These are phyloP conservation scores for Neurospora africana DNA, from an alignment of 495 filamentous ascomycete species.

Conservation along the genomic window DNA sequence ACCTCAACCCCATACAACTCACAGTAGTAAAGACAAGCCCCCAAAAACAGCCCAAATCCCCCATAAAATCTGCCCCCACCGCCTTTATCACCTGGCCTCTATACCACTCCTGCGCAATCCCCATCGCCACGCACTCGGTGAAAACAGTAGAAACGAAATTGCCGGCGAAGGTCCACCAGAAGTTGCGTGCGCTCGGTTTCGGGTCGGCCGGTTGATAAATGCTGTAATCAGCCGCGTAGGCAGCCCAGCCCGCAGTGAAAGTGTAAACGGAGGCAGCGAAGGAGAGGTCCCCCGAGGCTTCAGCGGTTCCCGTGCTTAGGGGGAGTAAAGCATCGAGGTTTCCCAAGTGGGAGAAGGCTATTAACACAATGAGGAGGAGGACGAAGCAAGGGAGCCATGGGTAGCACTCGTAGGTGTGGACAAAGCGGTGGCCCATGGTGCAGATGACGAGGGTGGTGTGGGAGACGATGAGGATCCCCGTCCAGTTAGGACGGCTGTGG, in stretches of 20 bases:
- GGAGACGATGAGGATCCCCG: constrained; percentile 71
- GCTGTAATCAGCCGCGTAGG: constrained; percentile 73
- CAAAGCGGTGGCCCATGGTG: constrained; percentile 68
- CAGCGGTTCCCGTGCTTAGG: constrained; percentile 43
- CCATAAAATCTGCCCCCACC: constrained; percentile 50
- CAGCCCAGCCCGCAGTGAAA: constrained; percentile 73
- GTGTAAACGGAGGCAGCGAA: constrained; percentile 68
- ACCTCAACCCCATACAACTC: constrained; percentile 37
- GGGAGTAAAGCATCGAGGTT: constrained; percentile 60
- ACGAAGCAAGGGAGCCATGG: constrained; percentile 70
- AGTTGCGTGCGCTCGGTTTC: constrained; percentile 46
- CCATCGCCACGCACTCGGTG: constrained; percentile 62
- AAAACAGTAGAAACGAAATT: constrained; percentile 65
- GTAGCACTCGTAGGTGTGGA: constrained; percentile 73
- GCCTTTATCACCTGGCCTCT: constrained; percentile 59
- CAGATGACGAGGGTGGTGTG: constrained; percentile 60
- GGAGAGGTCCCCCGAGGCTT: constrained; percentile 56
- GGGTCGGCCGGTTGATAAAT: constrained; percentile 63
- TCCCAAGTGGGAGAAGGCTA: constrained; percentile 65
- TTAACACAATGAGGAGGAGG: constrained; percentile 68
- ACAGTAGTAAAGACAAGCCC: constrained; percentile 45
- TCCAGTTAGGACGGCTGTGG: too few species aligned
- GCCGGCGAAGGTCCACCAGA: constrained; percentile 59
- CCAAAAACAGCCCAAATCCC: constrained; percentile 69
- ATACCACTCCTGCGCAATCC: constrained; percentile 72